Evolutionary conservation across 345 rosid genomes (phyloP).

Genomic region (Viola odorata): DNA sequence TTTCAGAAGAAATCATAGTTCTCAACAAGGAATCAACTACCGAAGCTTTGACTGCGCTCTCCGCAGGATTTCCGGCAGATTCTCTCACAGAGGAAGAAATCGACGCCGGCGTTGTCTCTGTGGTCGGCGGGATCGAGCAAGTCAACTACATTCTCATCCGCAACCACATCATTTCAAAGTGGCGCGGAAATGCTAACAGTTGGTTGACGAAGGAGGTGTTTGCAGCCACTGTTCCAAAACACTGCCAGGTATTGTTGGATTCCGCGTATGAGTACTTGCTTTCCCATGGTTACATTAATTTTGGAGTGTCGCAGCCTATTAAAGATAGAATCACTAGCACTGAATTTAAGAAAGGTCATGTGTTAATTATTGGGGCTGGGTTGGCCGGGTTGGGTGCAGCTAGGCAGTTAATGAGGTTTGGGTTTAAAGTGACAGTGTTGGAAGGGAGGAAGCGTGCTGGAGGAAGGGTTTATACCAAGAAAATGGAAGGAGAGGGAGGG

Average conservation of each 20-base stretch:
- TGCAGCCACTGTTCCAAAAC: constrained; percentile 55
- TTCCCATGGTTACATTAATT: constrained; percentile 75
- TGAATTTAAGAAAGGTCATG: constrained; percentile 46
- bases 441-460: constrained; percentile 99
- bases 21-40: constrained; percentile 84
- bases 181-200: constrained; percentile 67
- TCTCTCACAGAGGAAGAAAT: constrained; percentile 85
- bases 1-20: constrained; percentile 81
- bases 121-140: constrained; percentile 88
- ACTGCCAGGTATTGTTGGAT: constrained; percentile 61
- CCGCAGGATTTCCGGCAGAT: constrained; percentile 96
- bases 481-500: constrained; percentile 73
- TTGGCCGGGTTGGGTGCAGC: constrained; percentile 88
- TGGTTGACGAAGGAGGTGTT: constrained; percentile 84
- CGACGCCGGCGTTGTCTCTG: constrained; percentile 70
- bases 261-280: constrained; percentile 76
- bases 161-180: constrained; percentile 77
- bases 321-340: constrained; percentile 51
- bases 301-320: constrained; percentile 73
- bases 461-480: constrained; percentile 91
- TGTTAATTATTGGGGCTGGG: constrained; percentile 83
- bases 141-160: constrained; percentile 88
- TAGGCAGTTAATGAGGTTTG: constrained; percentile 77
- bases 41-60: constrained; percentile 80
- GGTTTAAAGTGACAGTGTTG: constrained; percentile 79